Conservation (phyloP, 2,329 filamentous ascomycete species). For the Hypoxylon sp. region DNA sequence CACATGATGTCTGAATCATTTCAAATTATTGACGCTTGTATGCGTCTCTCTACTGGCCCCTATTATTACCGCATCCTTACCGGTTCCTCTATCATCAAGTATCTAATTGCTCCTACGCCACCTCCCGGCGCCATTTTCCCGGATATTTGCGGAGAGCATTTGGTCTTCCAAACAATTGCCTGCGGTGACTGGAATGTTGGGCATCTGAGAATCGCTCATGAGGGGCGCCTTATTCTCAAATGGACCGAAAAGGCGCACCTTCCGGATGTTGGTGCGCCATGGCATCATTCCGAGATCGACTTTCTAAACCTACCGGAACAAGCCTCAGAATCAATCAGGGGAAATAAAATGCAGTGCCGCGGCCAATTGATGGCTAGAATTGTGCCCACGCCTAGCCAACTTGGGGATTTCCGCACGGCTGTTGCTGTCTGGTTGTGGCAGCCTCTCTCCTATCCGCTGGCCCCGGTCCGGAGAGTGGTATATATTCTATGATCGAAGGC, state of each 20-base stretch:
- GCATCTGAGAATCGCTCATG: background rate
- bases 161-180: background rate
- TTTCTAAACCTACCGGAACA: background rate
- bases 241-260: background rate
- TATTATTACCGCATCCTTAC: conserved; percentile 1
- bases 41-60: background rate
- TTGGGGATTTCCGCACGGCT: background rate
- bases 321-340: background rate
- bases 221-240: background rate
- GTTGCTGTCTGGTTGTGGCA: background rate
- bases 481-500: background rate
- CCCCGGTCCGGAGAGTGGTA: background rate
- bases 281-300: background rate
- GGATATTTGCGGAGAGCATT: background rate
- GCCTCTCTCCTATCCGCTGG: background rate
- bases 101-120: background rate
- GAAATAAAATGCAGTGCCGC: background rate
- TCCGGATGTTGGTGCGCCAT: background rate
- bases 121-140: background rate
- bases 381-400: background rate
- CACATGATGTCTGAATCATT: background rate
- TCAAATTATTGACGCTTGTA: background rate
- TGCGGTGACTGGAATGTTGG: background rate
- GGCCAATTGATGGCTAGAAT: background rate
- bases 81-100: background rate